Conservation (phyloP, 2,329 filamentous ascomycete genomes). For the Neophaeococcomyces mojaviensis region DNA sequence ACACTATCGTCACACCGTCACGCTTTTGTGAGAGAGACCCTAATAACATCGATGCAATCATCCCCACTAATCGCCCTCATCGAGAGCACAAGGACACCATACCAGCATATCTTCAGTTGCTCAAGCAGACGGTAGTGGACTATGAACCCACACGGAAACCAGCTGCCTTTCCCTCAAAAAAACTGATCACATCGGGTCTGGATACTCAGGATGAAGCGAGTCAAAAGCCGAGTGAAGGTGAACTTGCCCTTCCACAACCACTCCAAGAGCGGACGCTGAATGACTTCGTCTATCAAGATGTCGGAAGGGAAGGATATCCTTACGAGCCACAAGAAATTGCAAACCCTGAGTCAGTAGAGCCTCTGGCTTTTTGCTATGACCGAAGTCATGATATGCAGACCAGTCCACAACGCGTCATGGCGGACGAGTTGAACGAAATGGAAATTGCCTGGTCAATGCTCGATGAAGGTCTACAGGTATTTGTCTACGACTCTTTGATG, state of each 20-base stretch:
- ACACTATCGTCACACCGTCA: not conserved
- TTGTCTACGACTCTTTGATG: conserved; percentile 1
- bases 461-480: conserved; percentile 5
- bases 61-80: not conserved
- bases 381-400: not conserved
- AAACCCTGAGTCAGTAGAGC: not conserved
- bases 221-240: too few relatives aligned
- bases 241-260: too few relatives aligned
- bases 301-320: too few relatives aligned
- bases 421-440: too few relatives aligned
- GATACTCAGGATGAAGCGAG: too few relatives aligned
- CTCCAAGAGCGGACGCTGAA: too few relatives aligned
- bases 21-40: not conserved
- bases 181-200: not conserved
- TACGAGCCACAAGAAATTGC: not conserved
- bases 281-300: not conserved
- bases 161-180: not conserved
- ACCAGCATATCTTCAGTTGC: not conserved
- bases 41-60: not conserved
- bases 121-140: not conserved
- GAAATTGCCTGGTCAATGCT: conserved; percentile 5
- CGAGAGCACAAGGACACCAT: not conserved
- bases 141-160: not conserved
- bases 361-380: not conserved
- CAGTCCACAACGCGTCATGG: not conserved